Percentiles rank a stretch among this genome's conserved stretches.
phyloP scores from a whole-genome alignment of 257 asterid genomes.

The Jaltomata sinuosa region DNA sequence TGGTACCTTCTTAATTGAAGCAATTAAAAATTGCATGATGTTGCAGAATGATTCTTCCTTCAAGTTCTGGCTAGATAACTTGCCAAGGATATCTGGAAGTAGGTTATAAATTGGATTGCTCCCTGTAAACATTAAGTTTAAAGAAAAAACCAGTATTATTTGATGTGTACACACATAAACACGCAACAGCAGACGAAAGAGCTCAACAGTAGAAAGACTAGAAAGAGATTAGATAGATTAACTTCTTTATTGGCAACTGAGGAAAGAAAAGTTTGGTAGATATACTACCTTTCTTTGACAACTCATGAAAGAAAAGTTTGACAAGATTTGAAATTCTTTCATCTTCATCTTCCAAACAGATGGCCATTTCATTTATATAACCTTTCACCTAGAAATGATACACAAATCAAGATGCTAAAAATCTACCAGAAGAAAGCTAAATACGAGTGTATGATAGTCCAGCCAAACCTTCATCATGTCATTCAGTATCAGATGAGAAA shows the following conservation, averaged over 20 bases:
- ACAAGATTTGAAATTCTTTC: constrained; percentile 83
- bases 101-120: constrained; percentile 90
- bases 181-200: not conserved
- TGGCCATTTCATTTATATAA: constrained; percentile 85
- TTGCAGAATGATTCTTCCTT: constrained; percentile 75
- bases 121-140: constrained; percentile 43
- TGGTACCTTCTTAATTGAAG: constrained; percentile 84
- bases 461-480: constrained; percentile 95
- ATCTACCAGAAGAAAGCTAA: constrained; percentile 1
- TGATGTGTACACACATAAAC: not conserved
- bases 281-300: constrained; percentile 80
- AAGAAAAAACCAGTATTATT: not conserved
- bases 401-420: constrained; percentile 3
- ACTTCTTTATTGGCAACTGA: not conserved
- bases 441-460: constrained; percentile 8
- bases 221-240: not conserved
- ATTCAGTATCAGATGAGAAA: constrained; percentile 90
- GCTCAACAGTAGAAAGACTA: not conserved
- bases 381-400: constrained; percentile 70
- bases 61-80: constrained; percentile 69
- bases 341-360: constrained; percentile 81
- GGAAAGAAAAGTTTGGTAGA: not conserved
- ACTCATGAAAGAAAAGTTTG: constrained; percentile 81
- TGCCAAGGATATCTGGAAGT: constrained; percentile 96
- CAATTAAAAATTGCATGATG: constrained; percentile 89